phyloP scores from a whole-genome alignment of 2,329 filamentous ascomycete genomes.

The Sporothrix inflata region DNA sequence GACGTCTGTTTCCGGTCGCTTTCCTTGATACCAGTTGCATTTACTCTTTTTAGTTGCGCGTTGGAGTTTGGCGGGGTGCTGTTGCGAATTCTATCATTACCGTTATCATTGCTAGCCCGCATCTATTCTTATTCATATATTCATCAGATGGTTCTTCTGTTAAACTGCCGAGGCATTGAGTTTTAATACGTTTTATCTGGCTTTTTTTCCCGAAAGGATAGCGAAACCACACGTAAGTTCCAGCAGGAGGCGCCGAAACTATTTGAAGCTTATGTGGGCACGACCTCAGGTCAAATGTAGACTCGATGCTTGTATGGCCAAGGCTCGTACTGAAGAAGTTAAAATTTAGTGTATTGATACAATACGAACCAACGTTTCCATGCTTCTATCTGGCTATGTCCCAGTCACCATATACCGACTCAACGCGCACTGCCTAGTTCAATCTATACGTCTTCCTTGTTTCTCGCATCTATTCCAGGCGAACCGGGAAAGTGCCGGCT shows the following conservation, averaged over 20 bases:
- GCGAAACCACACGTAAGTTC: too few species aligned
- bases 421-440: background rate
- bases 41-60: background rate
- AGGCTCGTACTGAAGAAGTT: background rate
- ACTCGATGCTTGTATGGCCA: background rate
- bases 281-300: background rate
- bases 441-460: background rate
- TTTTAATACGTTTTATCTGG: too few species aligned
- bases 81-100: background rate
- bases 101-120: background rate
- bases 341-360: conserved; percentile 20
- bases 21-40: background rate
- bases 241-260: too few species aligned
- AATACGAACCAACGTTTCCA: conserved; percentile 27
- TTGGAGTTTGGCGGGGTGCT: background rate
- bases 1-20: background rate
- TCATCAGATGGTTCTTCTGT: background rate
- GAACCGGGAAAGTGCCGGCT: conserved; percentile 69
- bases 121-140: background rate
- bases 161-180: background rate
- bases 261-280: too few species aligned
- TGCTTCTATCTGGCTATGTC: conserved; percentile 30
- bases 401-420: conserved; percentile 16
- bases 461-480: conserved; percentile 57
- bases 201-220: too few species aligned